These are phyloP conservation scores for Wickerhamomyces strasburgensis DNA, from an alignment of 805 yeast species.

Conservation along the genomic window DNA sequence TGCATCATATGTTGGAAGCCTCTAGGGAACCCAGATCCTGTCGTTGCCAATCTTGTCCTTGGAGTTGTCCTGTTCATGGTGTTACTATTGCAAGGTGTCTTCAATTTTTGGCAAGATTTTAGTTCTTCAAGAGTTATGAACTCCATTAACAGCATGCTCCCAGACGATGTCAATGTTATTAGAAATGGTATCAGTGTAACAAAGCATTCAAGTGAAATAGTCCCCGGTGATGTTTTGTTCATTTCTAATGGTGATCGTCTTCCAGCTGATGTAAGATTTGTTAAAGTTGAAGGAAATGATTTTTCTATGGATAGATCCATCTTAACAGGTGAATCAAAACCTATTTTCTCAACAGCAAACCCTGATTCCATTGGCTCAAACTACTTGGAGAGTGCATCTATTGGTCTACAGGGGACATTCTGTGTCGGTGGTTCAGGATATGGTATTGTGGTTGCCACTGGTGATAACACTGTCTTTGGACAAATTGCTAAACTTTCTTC, in stretches of 20 bases:
- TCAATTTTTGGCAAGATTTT: slow-evolving; percentile 44
- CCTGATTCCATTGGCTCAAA: slow-evolving; percentile 30
- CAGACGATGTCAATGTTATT: slow-evolving; percentile 31
- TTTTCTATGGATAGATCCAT: slow-evolving; percentile 42
- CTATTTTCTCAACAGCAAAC: slow-evolving; percentile 29
- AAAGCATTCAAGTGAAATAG: slow-evolving; percentile 32
- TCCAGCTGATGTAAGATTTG: slow-evolving; percentile 44
- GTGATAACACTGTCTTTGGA: slow-evolving; percentile 42
- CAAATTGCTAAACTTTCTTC: slow-evolving; percentile 39
- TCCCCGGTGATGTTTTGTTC: slow-evolving; percentile 41
- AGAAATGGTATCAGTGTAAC: slow-evolving; percentile 30
- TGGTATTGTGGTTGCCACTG: slow-evolving; percentile 41
- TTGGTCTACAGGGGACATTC: slow-evolving; percentile 44
- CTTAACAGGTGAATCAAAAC: slow-evolving; percentile 45
- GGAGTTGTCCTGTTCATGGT: slow-evolving; percentile 38
- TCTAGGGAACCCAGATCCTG: slow-evolving; percentile 40
- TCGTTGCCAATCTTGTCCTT: slow-evolving; percentile 37
- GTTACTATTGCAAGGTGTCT: slow-evolving; percentile 37
- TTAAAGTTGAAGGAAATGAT: slow-evolving; percentile 30
- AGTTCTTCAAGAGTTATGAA: slow-evolving; percentile 44
- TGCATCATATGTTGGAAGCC: slow-evolving; percentile 44
- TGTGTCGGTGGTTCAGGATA: slow-evolving; percentile 39
- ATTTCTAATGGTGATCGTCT: slow-evolving; percentile 36
- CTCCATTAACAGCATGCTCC: slow-evolving; percentile 40
- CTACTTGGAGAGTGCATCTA: slow-evolving; percentile 37